These are phyloP conservation scores for Pseudogymnoascus sp. DNA, from an alignment of 2,329 filamentous ascomycete species.

Conservation along the genomic window DNA sequence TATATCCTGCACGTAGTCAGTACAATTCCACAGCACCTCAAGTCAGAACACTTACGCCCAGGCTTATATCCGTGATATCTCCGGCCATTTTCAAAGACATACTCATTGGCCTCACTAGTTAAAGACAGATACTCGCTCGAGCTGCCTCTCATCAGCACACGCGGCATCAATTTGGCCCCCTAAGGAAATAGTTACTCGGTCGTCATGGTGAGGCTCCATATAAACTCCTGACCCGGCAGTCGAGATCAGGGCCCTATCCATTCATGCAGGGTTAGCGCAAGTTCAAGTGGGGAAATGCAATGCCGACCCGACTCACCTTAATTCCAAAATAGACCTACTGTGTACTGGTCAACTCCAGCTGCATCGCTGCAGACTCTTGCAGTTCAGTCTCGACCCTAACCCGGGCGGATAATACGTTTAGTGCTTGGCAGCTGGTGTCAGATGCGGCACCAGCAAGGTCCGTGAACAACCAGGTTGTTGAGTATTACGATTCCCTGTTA, in stretches of 20 bases:
- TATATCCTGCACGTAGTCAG: not conserved
- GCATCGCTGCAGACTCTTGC: not conserved
- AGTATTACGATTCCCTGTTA: not conserved
- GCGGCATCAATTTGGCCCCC: not conserved
- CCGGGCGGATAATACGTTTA: not conserved
- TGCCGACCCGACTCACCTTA: not conserved
- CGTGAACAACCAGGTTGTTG: not conserved
- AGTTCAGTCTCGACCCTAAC: not conserved
- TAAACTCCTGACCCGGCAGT: not conserved
- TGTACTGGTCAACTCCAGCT: not conserved
- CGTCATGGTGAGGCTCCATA: not conserved
- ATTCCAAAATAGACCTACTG: not conserved
- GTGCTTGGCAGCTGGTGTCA: not conserved
- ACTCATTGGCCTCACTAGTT: not conserved
- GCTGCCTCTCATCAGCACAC: not conserved
- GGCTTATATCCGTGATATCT: slow-evolving; percentile 12
- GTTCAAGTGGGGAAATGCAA: not conserved
- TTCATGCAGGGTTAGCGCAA: not conserved
- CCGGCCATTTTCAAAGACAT: slow-evolving; percentile 12
- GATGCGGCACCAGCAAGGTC: not conserved
- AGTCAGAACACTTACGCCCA: not conserved
- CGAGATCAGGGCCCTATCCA: not conserved
- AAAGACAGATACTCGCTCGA: not conserved
- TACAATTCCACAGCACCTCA: not conserved
- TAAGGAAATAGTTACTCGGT: not conserved